Conservation (phyloP, 1,139 yeast genomes). For the Suhomyces taliae region DNA sequence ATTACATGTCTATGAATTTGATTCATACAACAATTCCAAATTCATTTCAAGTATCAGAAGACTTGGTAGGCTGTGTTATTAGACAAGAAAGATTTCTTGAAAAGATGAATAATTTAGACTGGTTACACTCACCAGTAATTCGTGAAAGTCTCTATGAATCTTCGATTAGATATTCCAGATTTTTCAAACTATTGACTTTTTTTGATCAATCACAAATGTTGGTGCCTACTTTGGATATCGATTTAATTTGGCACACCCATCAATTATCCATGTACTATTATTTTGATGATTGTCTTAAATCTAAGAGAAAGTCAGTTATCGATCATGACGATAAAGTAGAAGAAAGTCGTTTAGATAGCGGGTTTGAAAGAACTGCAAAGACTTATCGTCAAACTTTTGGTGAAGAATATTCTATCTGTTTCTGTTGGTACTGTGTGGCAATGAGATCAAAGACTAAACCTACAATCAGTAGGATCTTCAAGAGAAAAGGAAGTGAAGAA, state of each 20-base stretch:
- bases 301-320: conserved; percentile 14
- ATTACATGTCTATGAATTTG: conserved; percentile 21
- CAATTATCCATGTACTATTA: conserved; percentile 29
- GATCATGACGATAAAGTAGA: conserved; percentile 34
- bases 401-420: conserved; percentile 28
- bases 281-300: conserved; percentile 19
- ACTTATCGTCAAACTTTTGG: conserved; percentile 19
- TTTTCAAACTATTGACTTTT: conserved; percentile 21
- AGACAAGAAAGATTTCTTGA: conserved; percentile 35
- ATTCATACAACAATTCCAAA: conserved; percentile 20
- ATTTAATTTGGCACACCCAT: conserved; percentile 44
- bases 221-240: conserved; percentile 43
- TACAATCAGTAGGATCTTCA: conserved; percentile 11
- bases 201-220: conserved; percentile 15
- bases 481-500: conserved; percentile 1
- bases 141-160: conserved; percentile 21
- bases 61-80: conserved; percentile 32
- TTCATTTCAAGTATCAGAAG: conserved; percentile 22
- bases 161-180: conserved; percentile 25
- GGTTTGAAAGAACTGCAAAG: conserved; percentile 23
- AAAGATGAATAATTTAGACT: conserved; percentile 30
- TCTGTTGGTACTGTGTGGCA: conserved; percentile 27
- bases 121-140: conserved; percentile 27
- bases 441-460: conserved; percentile 8
- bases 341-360: conserved; percentile 18